Evolutionary conservation across 176 grass and related monocot species (phyloP).

Genomic region (Pharus latifolius): DNA sequence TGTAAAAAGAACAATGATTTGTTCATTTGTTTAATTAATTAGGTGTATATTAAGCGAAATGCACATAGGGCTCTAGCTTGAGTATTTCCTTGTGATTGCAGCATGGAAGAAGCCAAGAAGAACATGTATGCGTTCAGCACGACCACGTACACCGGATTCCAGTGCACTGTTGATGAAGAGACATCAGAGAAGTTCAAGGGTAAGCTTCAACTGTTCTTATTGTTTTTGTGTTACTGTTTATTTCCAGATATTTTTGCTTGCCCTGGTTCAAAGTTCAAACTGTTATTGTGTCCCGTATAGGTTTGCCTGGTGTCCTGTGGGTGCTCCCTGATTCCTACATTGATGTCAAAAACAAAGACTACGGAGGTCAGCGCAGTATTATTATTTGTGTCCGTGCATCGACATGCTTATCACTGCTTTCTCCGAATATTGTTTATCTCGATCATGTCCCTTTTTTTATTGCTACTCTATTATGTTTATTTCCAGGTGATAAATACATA

Average conservation of each 20-base stretch:
- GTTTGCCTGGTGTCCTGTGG: conserved; percentile 81
- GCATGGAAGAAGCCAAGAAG: conserved; percentile 97
- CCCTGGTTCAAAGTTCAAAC: conserved; percentile 1
- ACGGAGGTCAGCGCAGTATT: conserved; percentile 49
- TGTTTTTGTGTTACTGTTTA: not conserved
- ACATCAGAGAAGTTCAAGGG: conserved; percentile 95
- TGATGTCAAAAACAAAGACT: conserved; percentile 94
- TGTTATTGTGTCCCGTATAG: not conserved
- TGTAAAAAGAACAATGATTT: too few species aligned
- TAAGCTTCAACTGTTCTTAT: conserved; percentile 4
- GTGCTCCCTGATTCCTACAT: conserved; percentile 95
- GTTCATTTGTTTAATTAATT: not conserved
- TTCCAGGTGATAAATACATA: conserved; percentile 97
- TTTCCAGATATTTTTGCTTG: not conserved
- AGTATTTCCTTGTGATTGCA: conserved; percentile 6
- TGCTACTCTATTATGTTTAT: not conserved
- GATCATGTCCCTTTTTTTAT: not conserved
- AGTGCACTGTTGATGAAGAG: conserved; percentile 84
- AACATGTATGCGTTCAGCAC: conserved; percentile 97
- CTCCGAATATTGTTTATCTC: not conserved
- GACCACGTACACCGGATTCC: conserved; percentile 86
- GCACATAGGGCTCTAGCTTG: not conserved
- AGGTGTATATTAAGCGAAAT: not conserved
- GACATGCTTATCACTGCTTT: not conserved
- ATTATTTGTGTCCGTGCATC: not conserved